phyloP scores from a whole-genome alignment of 768 basidiomycete genomes.

The Mycena venus region DNA sequence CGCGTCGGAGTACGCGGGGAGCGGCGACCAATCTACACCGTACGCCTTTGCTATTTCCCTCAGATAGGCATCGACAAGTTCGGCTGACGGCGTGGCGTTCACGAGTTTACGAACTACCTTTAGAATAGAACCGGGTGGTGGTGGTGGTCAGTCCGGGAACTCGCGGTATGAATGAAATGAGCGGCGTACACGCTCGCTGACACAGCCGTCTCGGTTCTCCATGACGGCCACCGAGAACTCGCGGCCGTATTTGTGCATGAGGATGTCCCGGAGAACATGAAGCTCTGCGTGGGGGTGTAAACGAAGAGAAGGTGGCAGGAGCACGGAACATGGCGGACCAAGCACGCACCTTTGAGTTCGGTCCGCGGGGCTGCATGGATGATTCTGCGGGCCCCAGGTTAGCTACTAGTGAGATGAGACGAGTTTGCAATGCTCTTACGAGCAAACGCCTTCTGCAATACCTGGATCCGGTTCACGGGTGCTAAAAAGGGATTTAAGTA shows the following conservation, averaged over 20 bases:
- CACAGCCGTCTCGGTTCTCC: constrained; percentile 86
- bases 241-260: constrained; percentile 96
- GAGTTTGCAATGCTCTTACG: constrained; percentile 34
- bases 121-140: constrained; percentile 20
- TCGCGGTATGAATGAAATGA: constrained; percentile 5
- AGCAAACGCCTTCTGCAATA: constrained; percentile 85
- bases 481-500: constrained; percentile 52
- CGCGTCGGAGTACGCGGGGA: constrained; percentile 34
- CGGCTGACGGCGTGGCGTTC: constrained; percentile 75
- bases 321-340: neutral
- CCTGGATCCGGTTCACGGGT: constrained; percentile 89
- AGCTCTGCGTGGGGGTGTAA: constrained; percentile 70
- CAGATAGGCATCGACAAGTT: constrained; percentile 90
- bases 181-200: constrained; percentile 82
- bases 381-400: constrained; percentile 59
- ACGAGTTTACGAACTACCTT: constrained; percentile 85
- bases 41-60: constrained; percentile 92
- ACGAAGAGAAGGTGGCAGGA: neutral
- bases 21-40: constrained; percentile 74
- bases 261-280: constrained; percentile 89
- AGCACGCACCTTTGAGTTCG: constrained; percentile 86
- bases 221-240: constrained; percentile 89
- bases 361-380: constrained; percentile 94
- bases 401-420: constrained; percentile 6
- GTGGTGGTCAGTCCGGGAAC: constrained; percentile 14